phyloP scores from a whole-genome alignment of 2,329 filamentous ascomycete species.

The Huntiella savannae region DNA sequence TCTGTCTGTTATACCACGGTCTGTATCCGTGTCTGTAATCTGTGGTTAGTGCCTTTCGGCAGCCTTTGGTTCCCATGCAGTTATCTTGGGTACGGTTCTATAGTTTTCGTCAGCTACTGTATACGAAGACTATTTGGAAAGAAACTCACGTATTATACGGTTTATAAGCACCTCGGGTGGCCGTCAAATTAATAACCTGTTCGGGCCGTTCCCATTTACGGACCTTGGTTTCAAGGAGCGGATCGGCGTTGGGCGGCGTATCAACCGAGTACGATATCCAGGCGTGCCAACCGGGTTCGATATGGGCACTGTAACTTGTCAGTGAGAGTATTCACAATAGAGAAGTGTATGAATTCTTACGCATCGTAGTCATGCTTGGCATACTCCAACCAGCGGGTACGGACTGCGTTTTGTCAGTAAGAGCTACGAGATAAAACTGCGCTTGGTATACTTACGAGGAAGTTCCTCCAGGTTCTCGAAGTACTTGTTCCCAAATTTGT shows the following conservation, averaged over 20 bases:
- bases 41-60: constrained; percentile 14
- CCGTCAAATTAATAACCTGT: constrained; percentile 57
- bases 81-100: constrained; percentile 35
- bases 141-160: constrained; percentile 78
- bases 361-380: constrained; percentile 69
- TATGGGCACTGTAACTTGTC: constrained; percentile 33
- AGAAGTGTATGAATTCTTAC: constrained; percentile 7
- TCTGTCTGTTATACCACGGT: constrained; percentile 6
- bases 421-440: background rate
- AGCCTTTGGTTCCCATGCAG: constrained; percentile 29
- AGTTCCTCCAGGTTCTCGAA: constrained; percentile 93
- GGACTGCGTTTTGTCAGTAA: constrained; percentile 35
- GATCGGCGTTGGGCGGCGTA: constrained; percentile 62
- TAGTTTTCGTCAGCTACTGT: background rate
- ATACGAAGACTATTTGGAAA: background rate
- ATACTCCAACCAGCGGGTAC: constrained; percentile 96
- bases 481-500: constrained; percentile 93
- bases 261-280: constrained; percentile 94
- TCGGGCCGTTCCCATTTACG: constrained; percentile 58
- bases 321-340: background rate
- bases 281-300: constrained; percentile 93
- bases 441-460: constrained; percentile 42
- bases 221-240: constrained; percentile 44
- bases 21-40: background rate
- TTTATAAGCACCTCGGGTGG: constrained; percentile 64